A percentile compares a stretch with the other conserved stretches of the same genome.
Conservation (phyloP, 208 protist species). For the Balamuthia mandrillaris region DNA sequence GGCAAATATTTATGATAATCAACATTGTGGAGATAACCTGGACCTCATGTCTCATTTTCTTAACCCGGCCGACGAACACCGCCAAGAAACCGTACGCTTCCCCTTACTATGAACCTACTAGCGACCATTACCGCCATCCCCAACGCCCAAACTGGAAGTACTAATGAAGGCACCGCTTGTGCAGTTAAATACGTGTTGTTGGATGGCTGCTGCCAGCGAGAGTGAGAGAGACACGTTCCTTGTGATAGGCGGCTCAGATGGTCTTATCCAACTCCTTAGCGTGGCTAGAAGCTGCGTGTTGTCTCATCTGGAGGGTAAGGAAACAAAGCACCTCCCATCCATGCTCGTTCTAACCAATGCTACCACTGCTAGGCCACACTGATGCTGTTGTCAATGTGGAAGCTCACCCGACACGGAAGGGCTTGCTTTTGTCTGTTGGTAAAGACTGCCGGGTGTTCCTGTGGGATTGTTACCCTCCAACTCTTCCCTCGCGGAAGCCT, state of each 20-base stretch:
- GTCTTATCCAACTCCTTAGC: slow-evolving; percentile 12
- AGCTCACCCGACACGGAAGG: background rate
- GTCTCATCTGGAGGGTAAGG: background rate
- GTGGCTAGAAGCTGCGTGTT: background rate
- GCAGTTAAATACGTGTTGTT: slow-evolving; percentile 12
- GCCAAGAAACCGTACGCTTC: too few relatives aligned
- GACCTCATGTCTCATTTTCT: slow-evolving; percentile 22
- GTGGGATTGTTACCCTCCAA: slow-evolving; percentile 11
- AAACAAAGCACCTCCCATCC: background rate
- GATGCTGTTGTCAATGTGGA: background rate
- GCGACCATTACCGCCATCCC: too few relatives aligned
- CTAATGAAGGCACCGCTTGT: too few relatives aligned
- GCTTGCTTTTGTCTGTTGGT: background rate
- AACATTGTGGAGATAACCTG: background rate
- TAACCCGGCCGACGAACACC: slow-evolving; percentile 8
- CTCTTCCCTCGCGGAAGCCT: too few relatives aligned
- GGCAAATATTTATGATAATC: slow-evolving; percentile 33
- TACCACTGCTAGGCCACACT: background rate
- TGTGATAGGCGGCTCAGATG: background rate
- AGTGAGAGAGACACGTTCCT: slow-evolving; percentile 28
- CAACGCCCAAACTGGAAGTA: too few relatives aligned
- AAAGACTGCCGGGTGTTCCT: background rate
- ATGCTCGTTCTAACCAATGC: too few relatives aligned
- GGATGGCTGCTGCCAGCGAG: background rate
- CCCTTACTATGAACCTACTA: too few relatives aligned